These are phyloP conservation scores for Hericium rajendrae DNA, from an alignment of 768 basidiomycete genomes.

Conservation along the genomic window DNA sequence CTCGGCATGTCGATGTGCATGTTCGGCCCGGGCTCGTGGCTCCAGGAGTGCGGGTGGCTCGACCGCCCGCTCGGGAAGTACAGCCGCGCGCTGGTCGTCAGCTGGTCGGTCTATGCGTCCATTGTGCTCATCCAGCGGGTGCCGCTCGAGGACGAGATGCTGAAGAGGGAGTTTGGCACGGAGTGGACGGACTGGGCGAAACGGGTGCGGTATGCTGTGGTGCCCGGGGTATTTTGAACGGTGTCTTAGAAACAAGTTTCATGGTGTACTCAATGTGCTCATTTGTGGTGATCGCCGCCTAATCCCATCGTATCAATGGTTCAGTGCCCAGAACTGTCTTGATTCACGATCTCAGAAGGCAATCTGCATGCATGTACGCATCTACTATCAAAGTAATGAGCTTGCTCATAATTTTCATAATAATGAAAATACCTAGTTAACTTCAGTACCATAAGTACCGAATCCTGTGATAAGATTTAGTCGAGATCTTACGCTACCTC, in stretches of 20 bases:
- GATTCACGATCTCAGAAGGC: too few species aligned
- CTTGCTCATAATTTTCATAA: too few species aligned
- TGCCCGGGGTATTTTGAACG: not conserved
- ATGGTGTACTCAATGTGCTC: too few species aligned
- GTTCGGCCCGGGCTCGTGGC: constrained; percentile 11
- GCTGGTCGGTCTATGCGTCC: not conserved
- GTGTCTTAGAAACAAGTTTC: not conserved
- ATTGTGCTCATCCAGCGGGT: not conserved
- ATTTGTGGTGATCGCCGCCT: too few species aligned
- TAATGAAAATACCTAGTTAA: too few species aligned
- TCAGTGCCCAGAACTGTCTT: too few species aligned
- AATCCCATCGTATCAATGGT: too few species aligned
- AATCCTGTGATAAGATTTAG: too few species aligned
- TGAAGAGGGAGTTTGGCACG: not conserved
- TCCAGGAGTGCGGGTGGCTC: constrained; percentile 9
- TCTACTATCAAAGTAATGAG: too few species aligned
- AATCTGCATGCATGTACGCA: too few species aligned
- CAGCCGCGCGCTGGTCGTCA: constrained; percentile 1
- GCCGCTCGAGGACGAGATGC: constrained; percentile 1
- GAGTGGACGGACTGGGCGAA: not conserved
- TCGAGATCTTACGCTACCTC: too few species aligned
- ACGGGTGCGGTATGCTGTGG: not conserved
- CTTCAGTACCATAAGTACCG: too few species aligned
- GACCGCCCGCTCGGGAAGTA: constrained; percentile 3
- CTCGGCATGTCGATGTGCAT: constrained; percentile 5